These are phyloP conservation scores for Coniochaeta sp. DNA, from an alignment of 2,329 filamentous ascomycete genomes.

Conservation along the genomic window DNA sequence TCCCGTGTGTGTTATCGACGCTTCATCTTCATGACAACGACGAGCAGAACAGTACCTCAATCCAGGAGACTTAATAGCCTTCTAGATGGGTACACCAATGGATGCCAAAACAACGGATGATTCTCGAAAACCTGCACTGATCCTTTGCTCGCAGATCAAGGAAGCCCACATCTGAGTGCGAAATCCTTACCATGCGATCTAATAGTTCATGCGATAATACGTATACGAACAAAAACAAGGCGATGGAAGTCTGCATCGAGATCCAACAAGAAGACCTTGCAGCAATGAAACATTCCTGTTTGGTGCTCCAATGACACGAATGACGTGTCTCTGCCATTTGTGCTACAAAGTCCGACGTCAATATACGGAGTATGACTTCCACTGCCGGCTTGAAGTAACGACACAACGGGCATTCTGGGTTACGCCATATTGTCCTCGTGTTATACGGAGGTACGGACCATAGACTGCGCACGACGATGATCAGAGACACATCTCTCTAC, in stretches of 20 bases:
- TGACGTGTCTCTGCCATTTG: neutral
- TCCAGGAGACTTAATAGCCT: too few relatives aligned
- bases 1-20: neutral
- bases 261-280: neutral
- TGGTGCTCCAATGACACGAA: neutral
- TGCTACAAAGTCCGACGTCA: neutral
- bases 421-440: neutral
- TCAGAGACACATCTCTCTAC: neutral
- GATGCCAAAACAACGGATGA: too few relatives aligned
- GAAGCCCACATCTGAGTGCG: neutral
- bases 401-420: neutral
- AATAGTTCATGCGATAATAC: constrained; percentile 1
- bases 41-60: neutral
- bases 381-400: neutral
- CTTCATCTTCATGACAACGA: neutral
- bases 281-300: neutral
- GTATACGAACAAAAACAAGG: neutral
- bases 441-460: neutral
- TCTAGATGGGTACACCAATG: too few relatives aligned
- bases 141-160: neutral
- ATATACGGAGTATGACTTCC: neutral
- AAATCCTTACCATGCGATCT: neutral
- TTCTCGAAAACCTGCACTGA: too few relatives aligned
- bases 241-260: neutral
- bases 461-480: neutral